These are phyloP conservation scores for Globisporangium solare DNA, from an alignment of 352 stramenopile genomes.

Conservation along the genomic window DNA sequence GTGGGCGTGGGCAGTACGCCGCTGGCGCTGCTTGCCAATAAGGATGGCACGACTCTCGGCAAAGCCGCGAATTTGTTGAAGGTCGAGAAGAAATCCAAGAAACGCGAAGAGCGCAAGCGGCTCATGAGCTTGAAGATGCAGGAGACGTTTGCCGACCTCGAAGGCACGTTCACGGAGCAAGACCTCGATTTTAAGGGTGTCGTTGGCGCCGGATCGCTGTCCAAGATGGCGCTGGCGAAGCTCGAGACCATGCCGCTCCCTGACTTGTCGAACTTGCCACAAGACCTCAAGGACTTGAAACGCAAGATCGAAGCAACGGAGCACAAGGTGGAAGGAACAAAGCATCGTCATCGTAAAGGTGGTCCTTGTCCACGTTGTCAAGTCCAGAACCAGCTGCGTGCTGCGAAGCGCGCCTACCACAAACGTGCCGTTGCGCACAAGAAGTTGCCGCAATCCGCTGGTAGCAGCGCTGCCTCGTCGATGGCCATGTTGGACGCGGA, in stretches of 20 bases:
- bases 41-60: conserved; percentile 17
- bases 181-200: conserved; percentile 65
- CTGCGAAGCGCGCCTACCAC: conserved; percentile 76
- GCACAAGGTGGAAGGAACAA: conserved; percentile 83
- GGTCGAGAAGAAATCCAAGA: conserved; percentile 58
- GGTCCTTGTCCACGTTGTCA: conserved; percentile 76
- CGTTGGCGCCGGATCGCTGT: conserved; percentile 33
- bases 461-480: neutral
- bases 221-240: conserved; percentile 63
- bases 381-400: conserved; percentile 78
- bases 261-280: conserved; percentile 67
- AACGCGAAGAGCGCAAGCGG: conserved; percentile 57
- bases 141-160: conserved; percentile 57
- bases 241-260: conserved; percentile 67
- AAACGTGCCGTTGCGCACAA: conserved; percentile 79
- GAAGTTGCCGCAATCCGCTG: conserved; percentile 58
- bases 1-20: conserved; percentile 14
- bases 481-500: conserved; percentile 7
- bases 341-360: conserved; percentile 81
- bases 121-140: conserved; percentile 65
- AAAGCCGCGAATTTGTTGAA: conserved; percentile 15
- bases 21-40: conserved; percentile 25
- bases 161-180: conserved; percentile 64
- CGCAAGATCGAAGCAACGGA: conserved; percentile 83
- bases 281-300: conserved; percentile 80